Evolutionary conservation across 176 grass and related monocot genomes (phyloP).

Genomic region (Juncus inflexus): DNA sequence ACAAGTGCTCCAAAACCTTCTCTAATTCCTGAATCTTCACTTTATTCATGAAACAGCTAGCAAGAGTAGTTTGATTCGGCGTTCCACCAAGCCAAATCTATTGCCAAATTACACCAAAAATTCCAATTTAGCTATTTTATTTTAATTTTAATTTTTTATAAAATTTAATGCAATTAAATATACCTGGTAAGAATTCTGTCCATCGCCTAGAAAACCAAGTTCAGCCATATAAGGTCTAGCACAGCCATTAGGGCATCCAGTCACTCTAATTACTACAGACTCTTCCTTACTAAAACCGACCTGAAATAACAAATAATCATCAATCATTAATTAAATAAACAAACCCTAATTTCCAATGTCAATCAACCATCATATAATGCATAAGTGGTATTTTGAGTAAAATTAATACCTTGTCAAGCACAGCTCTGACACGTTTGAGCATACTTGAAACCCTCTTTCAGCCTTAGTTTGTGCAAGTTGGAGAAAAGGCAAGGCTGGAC

Average conservation of each 20-base stretch:
- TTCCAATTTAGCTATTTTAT: no score
- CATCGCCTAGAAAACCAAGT: conserved; percentile 96
- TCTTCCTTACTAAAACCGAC: conserved; percentile 66
- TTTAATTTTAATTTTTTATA: no score
- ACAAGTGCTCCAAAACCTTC: conserved; percentile 91
- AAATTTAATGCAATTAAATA: neutral
- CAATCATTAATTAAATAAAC: no score
- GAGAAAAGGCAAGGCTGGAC: conserved; percentile 80
- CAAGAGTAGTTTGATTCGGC: conserved; percentile 76
- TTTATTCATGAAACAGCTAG: conserved; percentile 84
- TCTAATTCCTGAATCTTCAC: conserved; percentile 92
- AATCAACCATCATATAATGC: no score
- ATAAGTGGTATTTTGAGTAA: no score
- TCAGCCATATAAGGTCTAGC: conserved; percentile 98
- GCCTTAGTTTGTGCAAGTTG: conserved; percentile 92
- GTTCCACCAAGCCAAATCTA: conserved; percentile 98
- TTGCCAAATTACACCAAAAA: conserved; percentile 29
- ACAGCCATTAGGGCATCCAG: conserved; percentile 95
- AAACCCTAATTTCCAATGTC: no score
- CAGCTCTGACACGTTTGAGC: conserved; percentile 75
- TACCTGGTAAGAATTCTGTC: conserved; percentile 98
- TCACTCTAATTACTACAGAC: conserved; percentile 84
- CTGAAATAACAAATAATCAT: conserved; percentile 40
- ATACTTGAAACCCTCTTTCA: conserved; percentile 77
- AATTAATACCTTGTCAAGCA: conserved; percentile 68